Percentiles rank a stretch among this genome's conserved stretches.
phyloP scores from a whole-genome alignment of 768 basidiomycete species.

The Rubroboletus satanas region DNA sequence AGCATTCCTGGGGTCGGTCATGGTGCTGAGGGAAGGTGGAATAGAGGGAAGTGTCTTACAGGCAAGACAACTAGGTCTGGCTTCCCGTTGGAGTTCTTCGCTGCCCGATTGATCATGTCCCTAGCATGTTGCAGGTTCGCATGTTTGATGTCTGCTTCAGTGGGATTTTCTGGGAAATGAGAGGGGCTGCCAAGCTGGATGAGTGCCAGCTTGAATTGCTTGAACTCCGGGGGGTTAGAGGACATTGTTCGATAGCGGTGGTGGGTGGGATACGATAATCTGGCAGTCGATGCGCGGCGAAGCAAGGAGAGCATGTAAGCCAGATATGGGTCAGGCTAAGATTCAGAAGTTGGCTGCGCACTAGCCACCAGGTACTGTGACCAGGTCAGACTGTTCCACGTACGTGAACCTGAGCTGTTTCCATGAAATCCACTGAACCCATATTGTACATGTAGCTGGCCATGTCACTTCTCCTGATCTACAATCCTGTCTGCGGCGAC shows the following conservation, averaged over 20 bases:
- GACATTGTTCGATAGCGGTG: conserved; percentile 23
- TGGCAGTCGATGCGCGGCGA: conserved; percentile 6
- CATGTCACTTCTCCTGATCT: conserved; percentile 59
- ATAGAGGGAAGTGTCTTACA: conserved; percentile 39
- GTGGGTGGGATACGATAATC: neutral
- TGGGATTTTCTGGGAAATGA: conserved; percentile 26
- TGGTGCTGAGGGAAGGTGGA: neutral
- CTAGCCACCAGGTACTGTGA: neutral
- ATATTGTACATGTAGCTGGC: neutral
- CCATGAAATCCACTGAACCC: neutral
- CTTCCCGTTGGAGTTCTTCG: conserved; percentile 40
- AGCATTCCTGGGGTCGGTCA: conserved; percentile 61
- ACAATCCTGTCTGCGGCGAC: conserved; percentile 75
- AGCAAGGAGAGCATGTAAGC: conserved; percentile 15
- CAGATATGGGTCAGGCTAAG: neutral
- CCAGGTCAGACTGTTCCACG: no score
- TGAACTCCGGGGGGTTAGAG: conserved; percentile 41
- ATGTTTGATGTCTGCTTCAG: conserved; percentile 47
- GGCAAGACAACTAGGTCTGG: conserved; percentile 84
- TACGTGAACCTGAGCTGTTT: conserved; percentile 4
- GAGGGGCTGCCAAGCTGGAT: conserved; percentile 83
- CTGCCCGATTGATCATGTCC: conserved; percentile 75
- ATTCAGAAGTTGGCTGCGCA: neutral
- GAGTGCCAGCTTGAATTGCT: conserved; percentile 80
- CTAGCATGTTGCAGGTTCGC: conserved; percentile 81